Percentiles rank a stretch among this genome's conserved stretches.
Conservation (phyloP, 2,329 filamentous ascomycete genomes). For the Dactylellina parvicollis region DNA sequence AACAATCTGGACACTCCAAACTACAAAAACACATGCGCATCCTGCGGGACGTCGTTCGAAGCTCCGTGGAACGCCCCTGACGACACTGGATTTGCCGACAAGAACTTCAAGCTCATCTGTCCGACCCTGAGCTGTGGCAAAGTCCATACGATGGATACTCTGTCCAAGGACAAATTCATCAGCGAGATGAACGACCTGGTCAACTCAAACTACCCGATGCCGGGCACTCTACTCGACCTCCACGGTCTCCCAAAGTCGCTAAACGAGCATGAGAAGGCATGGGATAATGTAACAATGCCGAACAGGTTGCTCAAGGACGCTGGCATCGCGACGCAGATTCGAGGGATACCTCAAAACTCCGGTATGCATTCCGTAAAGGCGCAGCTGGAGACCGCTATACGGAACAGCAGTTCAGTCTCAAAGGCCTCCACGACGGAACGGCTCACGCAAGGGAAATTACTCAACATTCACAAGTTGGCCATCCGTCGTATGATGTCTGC, state of each 20-base stretch:
- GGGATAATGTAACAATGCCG: conserved; percentile 65
- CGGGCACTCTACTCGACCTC: conserved; percentile 72
- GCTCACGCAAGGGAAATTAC: conserved; percentile 37
- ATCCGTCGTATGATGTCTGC: conserved; percentile 75
- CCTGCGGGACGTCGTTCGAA: conserved; percentile 52
- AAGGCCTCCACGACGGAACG: conserved; percentile 59
- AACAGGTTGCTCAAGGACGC: conserved; percentile 69
- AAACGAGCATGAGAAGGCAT: conserved; percentile 54
- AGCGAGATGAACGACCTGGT: conserved; percentile 67
- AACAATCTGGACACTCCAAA: conserved; percentile 38
- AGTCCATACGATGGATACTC: conserved; percentile 67
- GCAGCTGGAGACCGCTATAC: conserved; percentile 65
- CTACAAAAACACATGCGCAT: conserved; percentile 34
- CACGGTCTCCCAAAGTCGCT: conserved; percentile 65
- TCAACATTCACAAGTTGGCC: conserved; percentile 60
- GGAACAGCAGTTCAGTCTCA: conserved; percentile 61
- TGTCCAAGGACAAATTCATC: conserved; percentile 72
- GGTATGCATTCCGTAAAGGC: conserved; percentile 67
- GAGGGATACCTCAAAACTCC: conserved; percentile 58
- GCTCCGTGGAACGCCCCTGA: conserved; percentile 59
- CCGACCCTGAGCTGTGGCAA: conserved; percentile 63
- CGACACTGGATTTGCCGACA: conserved; percentile 72
- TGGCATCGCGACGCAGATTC: conserved; percentile 62
- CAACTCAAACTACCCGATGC: conserved; percentile 67
- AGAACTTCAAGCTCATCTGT: conserved; percentile 67